Percentiles rank a stretch among this genome's conserved stretches.
Evolutionary conservation across 2,329 filamentous ascomycete species (phyloP).

Genomic region (Fusarium ambrosium): DNA sequence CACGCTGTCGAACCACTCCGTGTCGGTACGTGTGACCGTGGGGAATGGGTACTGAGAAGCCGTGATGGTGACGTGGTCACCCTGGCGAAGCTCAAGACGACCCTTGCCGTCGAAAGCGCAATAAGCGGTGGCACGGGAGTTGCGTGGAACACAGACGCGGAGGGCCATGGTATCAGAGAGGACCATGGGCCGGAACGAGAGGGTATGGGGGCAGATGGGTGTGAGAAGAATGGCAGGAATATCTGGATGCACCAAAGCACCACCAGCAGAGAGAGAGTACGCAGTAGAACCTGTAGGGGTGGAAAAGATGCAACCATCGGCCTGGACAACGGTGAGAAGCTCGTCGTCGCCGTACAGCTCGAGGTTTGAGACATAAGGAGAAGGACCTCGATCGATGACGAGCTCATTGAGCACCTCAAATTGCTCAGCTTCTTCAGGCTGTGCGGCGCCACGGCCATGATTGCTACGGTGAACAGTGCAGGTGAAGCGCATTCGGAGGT

Average conservation of each 20-base stretch:
- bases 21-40: slow-evolving; percentile 89
- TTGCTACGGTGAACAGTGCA: slow-evolving; percentile 92
- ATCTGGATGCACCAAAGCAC: slow-evolving; percentile 94
- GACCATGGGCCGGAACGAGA: slow-evolving; percentile 98
- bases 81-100: slow-evolving; percentile 90
- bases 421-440: slow-evolving; percentile 89
- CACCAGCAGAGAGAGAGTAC: slow-evolving; percentile 95
- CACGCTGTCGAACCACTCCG: slow-evolving; percentile 98
- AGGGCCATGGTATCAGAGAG: slow-evolving; percentile 94
- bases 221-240: slow-evolving; percentile 97
- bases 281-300: slow-evolving; percentile 96
- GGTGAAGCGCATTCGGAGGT: slow-evolving; percentile 98
- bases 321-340: slow-evolving; percentile 93
- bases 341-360: slow-evolving; percentile 97
- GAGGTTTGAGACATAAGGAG: slow-evolving; percentile 95
- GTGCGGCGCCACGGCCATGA: slow-evolving; percentile 62
- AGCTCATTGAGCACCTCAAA: slow-evolving; percentile 99
- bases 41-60: slow-evolving; percentile 98
- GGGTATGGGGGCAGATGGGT: slow-evolving; percentile 95
- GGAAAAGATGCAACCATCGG: slow-evolving; percentile 97
- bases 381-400: slow-evolving; percentile 96
- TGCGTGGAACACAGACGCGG: slow-evolving; percentile 86
- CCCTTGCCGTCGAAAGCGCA: slow-evolving; percentile 98
- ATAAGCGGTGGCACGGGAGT: slow-evolving; percentile 92
- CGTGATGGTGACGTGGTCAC: slow-evolving; percentile 95